Evolutionary conservation across 2,329 filamentous ascomycete species (phyloP), one percentile per base, ranked within the genome.

Genomic region (Aspergillus bombycis): DNA sequence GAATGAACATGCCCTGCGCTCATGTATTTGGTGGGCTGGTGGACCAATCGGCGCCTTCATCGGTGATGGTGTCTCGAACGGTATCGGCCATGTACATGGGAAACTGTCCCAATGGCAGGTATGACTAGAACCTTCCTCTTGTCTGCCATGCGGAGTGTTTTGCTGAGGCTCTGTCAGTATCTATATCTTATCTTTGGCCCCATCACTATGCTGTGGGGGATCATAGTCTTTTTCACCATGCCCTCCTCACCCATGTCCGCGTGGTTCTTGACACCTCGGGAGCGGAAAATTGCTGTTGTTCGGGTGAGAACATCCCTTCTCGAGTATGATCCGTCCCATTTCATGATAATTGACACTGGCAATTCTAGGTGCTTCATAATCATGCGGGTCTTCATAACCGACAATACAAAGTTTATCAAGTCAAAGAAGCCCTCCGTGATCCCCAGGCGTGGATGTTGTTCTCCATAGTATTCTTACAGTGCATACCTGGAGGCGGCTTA

Each of bases 371-470:
- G n/a, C 30, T 54, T 21, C 52, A 36, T 2, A 54, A 54, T 16
- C 52, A 54, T 7, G 19, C 52, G 16, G 52, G 52, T 7, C 28
- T 54, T 16, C 30, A 38, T 0, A 55, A 55, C 23, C 32, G 52
- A 2, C 11, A 55, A 21, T 55, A 55, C 23, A 38, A 55, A 19
- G 5, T 38, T 12, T 23, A 55, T 19, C 52, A 55, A 55, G 52
- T 38, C 26, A 38, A 55, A 6, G 52, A 55, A 26, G 32, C 52
- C 3, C 52, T 55, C 30, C 52, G 30, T 1, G 52, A 55, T 16
- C n/a, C 32, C 11, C 43, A 58, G 21, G 43, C 30, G 12, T 58
- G 56, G 56, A 58, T 58, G 56, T 3, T 58, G 14, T 58, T 30
- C 12, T n/a, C 43, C 14, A 30, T 32, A 14, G 43, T 23, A 6